A percentile compares a stretch with the other conserved stretches of the same genome.
Evolutionary conservation across 2,329 filamentous ascomycete species (phyloP).

Genomic region (Talaromyces sp.): DNA sequence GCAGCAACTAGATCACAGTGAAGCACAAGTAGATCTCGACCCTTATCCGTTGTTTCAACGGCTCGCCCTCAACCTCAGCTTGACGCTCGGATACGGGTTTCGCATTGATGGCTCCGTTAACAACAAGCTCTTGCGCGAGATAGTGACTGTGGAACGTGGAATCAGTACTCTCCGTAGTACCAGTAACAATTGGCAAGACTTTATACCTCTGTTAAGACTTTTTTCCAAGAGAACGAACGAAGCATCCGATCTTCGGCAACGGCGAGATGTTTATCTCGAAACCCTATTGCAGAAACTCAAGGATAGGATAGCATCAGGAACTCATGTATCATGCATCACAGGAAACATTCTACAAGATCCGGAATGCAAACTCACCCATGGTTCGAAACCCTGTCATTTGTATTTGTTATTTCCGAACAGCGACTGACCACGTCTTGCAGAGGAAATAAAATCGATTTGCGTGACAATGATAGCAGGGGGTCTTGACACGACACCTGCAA

Average conservation of each 20-base stretch:
- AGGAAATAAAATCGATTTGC: slow-evolving; percentile 72
- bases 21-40: slow-evolving; percentile 55
- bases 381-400: slow-evolving; percentile 33
- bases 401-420: background rate
- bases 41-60: slow-evolving; percentile 69
- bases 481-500: slow-evolving; percentile 76
- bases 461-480: slow-evolving; percentile 78
- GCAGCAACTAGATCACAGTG: slow-evolving; percentile 13
- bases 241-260: slow-evolving; percentile 60
- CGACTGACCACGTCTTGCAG: too few species aligned
- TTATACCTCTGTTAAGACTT: slow-evolving; percentile 67
- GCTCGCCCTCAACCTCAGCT: slow-evolving; percentile 69
- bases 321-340: slow-evolving; percentile 63
- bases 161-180: slow-evolving; percentile 73
- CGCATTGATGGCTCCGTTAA: slow-evolving; percentile 68
- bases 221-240: slow-evolving; percentile 58
- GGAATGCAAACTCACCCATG: slow-evolving; percentile 63
- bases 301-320: slow-evolving; percentile 57
- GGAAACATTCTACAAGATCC: slow-evolving; percentile 68
- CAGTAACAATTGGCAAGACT: slow-evolving; percentile 80
- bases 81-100: slow-evolving; percentile 75
- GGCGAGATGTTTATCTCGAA: slow-evolving; percentile 63
- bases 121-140: slow-evolving; percentile 64
- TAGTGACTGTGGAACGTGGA: slow-evolving; percentile 68
- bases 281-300: slow-evolving; percentile 57